Percentiles rank a stretch among this genome's conserved stretches.
Evolutionary conservation across 164 flowering plant species (phyloP).

Genomic region (Magnolia changhungtana): DNA sequence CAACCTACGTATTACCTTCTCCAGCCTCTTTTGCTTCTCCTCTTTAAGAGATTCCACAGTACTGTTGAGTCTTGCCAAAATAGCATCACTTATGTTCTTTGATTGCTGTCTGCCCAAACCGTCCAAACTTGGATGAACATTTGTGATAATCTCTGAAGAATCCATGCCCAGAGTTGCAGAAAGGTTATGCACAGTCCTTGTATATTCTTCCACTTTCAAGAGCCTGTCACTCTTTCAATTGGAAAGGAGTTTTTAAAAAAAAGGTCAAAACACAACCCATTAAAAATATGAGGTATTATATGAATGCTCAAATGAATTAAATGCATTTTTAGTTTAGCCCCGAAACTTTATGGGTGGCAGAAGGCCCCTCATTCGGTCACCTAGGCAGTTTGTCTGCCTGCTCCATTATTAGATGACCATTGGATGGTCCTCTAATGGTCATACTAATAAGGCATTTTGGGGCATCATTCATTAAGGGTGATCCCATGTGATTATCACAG

Average conservation of each 20-base stretch:
- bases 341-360: neutral
- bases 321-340: neutral
- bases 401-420: neutral
- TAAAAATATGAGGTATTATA: neutral
- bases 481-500: neutral
- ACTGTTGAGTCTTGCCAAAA: slow-evolving; percentile 58
- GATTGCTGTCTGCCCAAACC: slow-evolving; percentile 50
- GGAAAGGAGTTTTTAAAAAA: neutral
- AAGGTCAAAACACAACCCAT: neutral
- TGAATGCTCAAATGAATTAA: neutral
- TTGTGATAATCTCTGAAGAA: slow-evolving; percentile 59
- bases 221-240: slow-evolving; percentile 66
- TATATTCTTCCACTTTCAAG: slow-evolving; percentile 56
- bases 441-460: neutral
- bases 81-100: slow-evolving; percentile 71
- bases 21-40: slow-evolving; percentile 69
- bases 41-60: slow-evolving; percentile 68
- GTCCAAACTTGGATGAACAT: slow-evolving; percentile 84
- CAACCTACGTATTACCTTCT: slow-evolving; percentile 49
- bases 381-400: neutral
- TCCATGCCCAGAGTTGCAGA: slow-evolving; percentile 76
- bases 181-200: slow-evolving; percentile 39
- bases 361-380: neutral
- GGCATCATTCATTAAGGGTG: neutral
- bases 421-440: neutral